Base-by-base conservation (phyloP, 1,284 basidiomycete species). In the Sanghuangporus baumii region DNA sequence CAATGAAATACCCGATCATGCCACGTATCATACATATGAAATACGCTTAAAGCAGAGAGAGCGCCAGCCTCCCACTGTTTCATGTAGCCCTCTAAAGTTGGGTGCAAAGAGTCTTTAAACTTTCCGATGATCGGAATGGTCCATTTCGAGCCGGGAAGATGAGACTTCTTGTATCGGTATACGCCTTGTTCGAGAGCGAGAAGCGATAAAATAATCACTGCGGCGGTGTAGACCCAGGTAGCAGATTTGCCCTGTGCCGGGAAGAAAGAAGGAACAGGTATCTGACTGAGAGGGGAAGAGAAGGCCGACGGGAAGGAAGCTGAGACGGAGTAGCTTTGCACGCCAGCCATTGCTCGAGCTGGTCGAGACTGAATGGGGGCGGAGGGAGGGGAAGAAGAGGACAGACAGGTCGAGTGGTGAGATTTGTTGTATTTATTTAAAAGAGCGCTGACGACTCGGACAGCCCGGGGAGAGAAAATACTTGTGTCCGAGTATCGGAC, bases 61-160 rank as follows among this genome's bases (percentile, higher is more conserved):
- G 87, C 83, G 60, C 93, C 95, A 41, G 89, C 86, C 70, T 89
- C 80, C 94, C 94, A 96, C 71, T 94, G 92, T 68, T 82, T 83
- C 81, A 89, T 91, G 79, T 98, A 98, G 57, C 85, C 85, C 72
- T 94, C 91, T 80, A 97, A 83, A 3, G 91, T 88, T 5, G 95
- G 95, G 70, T 89, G 85, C 78, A 95, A 78, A 16, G 92, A 95
- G 73, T 96, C 92, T 11, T 88, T 85, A 69, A 96, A 96, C 75
- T 94, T 94, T 66, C 95, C 95, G 64, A 98, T 96, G 70, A 98
- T 70, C 31, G 95, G 95, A 66, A 98, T 96, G 18, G 94, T 96
- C 93, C 93, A 98, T 72, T 76, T 81, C 64, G 83, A 84, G 14
- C 95, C 95, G 0, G 95, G 94, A 6, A 98, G 81, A 70, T 91